These are phyloP conservation scores for Corinectria fuckeliana DNA, from an alignment of 2,329 filamentous ascomycete species.

Conservation along the genomic window DNA sequence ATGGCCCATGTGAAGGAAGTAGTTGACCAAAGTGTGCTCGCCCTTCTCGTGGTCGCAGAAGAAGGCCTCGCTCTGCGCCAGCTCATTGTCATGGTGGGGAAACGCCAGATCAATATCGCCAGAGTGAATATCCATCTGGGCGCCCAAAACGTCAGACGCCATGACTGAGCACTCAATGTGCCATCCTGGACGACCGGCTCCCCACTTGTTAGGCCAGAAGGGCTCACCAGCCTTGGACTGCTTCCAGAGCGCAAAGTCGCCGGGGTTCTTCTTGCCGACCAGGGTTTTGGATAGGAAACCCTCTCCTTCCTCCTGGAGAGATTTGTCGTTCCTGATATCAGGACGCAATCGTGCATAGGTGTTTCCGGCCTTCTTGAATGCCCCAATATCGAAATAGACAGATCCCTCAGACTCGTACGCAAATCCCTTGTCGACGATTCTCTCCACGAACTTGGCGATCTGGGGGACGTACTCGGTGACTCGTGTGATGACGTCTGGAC, in stretches of 20 bases:
- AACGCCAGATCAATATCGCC: conserved; percentile 92
- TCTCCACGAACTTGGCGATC: conserved; percentile 84
- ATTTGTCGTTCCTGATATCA: conserved; percentile 83
- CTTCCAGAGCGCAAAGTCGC: conserved; percentile 96
- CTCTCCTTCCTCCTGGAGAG: conserved; percentile 86
- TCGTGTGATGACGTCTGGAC: conserved; percentile 81
- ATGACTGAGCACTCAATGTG: conserved; percentile 98
- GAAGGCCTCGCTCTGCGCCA: conserved; percentile 90
- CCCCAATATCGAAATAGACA: conserved; percentile 90
- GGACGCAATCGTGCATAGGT: conserved; percentile 86
- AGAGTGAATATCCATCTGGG: conserved; percentile 89
- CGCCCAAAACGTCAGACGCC: conserved; percentile 87
- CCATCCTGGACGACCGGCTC: conserved; percentile 88
- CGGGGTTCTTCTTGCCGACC: conserved; percentile 73
- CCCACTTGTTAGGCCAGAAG: conserved; percentile 88
- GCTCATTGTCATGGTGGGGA: conserved; percentile 91
- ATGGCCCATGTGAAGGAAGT: conserved; percentile 96
- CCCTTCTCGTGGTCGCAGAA: conserved; percentile 62
- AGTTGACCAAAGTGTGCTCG: conserved; percentile 85
- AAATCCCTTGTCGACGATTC: conserved; percentile 83
- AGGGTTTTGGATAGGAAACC: conserved; percentile 73
- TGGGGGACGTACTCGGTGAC: conserved; percentile 93
- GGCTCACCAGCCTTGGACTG: conserved; percentile 91
- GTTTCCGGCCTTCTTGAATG: conserved; percentile 85
- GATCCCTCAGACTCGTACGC: conserved; percentile 84